Conservation (phyloP, 129 eudicot species). For the Solidago caesia region DNA sequence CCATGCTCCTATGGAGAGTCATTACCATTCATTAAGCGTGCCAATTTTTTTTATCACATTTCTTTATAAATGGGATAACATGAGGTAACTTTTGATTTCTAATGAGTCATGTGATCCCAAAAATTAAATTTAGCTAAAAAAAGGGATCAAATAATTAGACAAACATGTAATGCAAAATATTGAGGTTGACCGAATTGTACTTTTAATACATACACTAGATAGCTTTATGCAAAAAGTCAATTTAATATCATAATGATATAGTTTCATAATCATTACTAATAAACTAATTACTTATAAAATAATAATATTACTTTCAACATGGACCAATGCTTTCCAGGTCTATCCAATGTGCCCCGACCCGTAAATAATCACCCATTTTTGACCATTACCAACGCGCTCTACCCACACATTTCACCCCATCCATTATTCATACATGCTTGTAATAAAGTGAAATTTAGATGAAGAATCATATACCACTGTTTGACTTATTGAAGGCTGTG, state of each 20-base stretch:
- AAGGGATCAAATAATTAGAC: neutral
- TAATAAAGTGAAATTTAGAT: neutral
- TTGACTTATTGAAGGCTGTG: slow-evolving; percentile 38
- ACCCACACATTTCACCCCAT: neutral
- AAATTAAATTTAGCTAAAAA: neutral
- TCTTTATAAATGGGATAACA: neutral
- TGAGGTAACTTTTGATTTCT: neutral
- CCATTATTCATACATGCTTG: neutral
- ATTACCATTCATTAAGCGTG: neutral
- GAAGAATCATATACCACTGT: slow-evolving; percentile 40
- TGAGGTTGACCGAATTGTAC: neutral
- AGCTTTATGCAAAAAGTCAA: neutral
- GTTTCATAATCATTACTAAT: too few species aligned
- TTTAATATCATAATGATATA: too few species aligned
- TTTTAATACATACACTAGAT: neutral
- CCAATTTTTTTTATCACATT: neutral
- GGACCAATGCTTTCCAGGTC: too few species aligned
- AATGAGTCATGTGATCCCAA: neutral
- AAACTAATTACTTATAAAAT: too few species aligned
- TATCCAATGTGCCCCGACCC: too few species aligned
- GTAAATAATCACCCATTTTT: too few species aligned
- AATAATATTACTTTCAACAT: too few species aligned
- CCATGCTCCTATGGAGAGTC: slow-evolving; percentile 46
- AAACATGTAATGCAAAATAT: too few species aligned
- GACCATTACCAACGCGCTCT: neutral